These are phyloP conservation scores for Limonium bicolor DNA, from an alignment of 148 eudicot genomes.

Conservation along the genomic window DNA sequence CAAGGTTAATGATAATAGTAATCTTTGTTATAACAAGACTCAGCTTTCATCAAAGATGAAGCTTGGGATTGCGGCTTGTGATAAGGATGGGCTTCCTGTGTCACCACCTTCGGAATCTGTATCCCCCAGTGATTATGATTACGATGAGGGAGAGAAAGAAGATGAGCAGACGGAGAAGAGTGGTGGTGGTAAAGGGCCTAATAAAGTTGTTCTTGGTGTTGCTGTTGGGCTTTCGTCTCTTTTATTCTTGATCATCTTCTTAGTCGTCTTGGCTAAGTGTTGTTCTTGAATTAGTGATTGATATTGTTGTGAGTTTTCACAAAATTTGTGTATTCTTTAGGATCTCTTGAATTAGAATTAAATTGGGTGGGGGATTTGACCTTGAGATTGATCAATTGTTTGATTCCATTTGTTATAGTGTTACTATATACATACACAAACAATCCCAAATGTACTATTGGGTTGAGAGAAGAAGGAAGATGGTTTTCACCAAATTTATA, in stretches of 20 bases:
- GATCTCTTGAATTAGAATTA: too few species aligned
- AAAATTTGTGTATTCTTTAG: too few species aligned
- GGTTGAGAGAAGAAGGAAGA: too few species aligned
- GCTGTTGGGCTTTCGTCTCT: constrained; percentile 72
- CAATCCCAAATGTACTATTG: too few species aligned
- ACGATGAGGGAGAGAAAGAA: constrained; percentile 16
- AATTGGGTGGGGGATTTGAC: too few species aligned
- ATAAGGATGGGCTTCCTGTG: constrained; percentile 58
- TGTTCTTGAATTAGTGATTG: too few species aligned
- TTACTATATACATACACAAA: too few species aligned
- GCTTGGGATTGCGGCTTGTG: constrained; percentile 85
- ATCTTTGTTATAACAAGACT: constrained; percentile 63
- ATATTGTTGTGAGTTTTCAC: too few species aligned
- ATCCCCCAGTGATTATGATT: constrained; percentile 8
- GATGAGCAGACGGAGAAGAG: constrained; percentile 18
- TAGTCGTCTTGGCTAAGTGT: constrained; percentile 50
- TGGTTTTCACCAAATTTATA: too few species aligned
- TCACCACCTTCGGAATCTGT: constrained; percentile 38
- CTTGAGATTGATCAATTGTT: too few species aligned
- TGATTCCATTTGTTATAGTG: too few species aligned
- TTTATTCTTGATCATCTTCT: constrained; percentile 61
- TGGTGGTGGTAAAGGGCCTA: constrained; percentile 49
- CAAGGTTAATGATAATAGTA: constrained; percentile 48
- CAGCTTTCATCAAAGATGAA: constrained; percentile 34
- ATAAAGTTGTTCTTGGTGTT: constrained; percentile 83